Evolutionary conservation across 495 filamentous ascomycete genomes (phyloP), one percentile per base, ranked within the genome.

Genomic region (Rhypophila decipiens): DNA sequence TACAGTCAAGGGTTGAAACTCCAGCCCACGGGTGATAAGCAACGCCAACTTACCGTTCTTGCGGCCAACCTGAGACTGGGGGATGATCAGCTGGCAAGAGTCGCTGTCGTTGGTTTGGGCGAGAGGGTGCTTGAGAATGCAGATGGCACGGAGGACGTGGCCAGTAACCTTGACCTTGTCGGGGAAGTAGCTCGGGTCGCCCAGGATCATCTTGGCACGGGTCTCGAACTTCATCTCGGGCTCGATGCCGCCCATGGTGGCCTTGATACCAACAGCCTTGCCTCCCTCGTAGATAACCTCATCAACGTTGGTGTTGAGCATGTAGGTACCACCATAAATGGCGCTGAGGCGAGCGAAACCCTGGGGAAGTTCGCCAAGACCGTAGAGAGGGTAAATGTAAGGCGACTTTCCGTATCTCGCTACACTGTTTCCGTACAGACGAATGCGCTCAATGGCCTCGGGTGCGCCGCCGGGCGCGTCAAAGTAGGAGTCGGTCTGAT

Each of bases 371-470:
- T 99, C 93, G 58, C 94, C 93, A 19, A 99, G 79, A 48, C 93
- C 93, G 68, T 99, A 96, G 11, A 96, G 85, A 17, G 93, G 93
- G 73, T 97, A 99, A 72, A 99, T 97, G 71, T 99, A 99, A 13
- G 93, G 93, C 17, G 90, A 96, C 71, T 96, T 97, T 64, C 93
- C 93, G 69, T 97, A 97, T 51, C 94, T 84, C 29, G 93, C 89
- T 76, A 99, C 95, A 21, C 88, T 95, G 75, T 95, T 96, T 56
- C 91, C 93, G 68, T 99, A 99, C 43, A 99, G 78, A 51, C 88
- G 83, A 64, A 97, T 95, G 52, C 90, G 89, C 65, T 87, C 81
- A 61, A 97, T 88, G 42, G 88, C 82, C 60, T 96, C 93, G 55
- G 85, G 78, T 36, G 93, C 90, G 56, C 67, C 66, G 51, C 90